These are phyloP conservation scores for Mucor saturninus DNA, from an alignment of 371 early-diverging fungal species.

Conservation along the genomic window DNA sequence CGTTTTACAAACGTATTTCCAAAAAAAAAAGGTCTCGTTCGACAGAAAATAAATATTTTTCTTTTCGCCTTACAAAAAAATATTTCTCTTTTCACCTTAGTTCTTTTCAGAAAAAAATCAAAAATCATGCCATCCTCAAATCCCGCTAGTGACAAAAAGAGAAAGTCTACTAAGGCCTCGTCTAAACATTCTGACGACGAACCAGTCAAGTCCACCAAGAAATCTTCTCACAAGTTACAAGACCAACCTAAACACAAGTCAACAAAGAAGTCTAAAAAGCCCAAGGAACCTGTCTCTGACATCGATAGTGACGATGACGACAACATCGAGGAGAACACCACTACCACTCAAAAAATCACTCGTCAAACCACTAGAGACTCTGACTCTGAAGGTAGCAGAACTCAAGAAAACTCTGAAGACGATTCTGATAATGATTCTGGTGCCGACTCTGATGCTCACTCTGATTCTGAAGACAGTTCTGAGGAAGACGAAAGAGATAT, in stretches of 20 bases:
- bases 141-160: conserved; percentile 8
- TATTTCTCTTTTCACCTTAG: conserved; percentile 10
- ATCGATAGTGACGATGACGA: background rate
- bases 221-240: too few relatives aligned
- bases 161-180: conserved; percentile 1
- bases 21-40: background rate
- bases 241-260: background rate
- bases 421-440: too few relatives aligned
- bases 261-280: background rate
- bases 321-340: too few relatives aligned
- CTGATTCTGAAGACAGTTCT: too few relatives aligned
- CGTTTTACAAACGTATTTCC: conserved; percentile 10
- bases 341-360: too few relatives aligned
- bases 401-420: too few relatives aligned
- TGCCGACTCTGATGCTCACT: too few relatives aligned
- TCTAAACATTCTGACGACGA: background rate
- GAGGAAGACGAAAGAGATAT: background rate
- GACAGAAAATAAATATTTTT: background rate
- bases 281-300: background rate
- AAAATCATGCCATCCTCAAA: conserved; percentile 10
- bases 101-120: background rate
- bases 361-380: background rate
- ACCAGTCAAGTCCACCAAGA: conserved; percentile 4
- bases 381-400: background rate
- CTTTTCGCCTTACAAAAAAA: background rate